A percentile compares a stretch with the other conserved stretches of the same genome.
phyloP scores from a whole-genome alignment of 805 yeast genomes.

The Lachancea mirantina region DNA sequence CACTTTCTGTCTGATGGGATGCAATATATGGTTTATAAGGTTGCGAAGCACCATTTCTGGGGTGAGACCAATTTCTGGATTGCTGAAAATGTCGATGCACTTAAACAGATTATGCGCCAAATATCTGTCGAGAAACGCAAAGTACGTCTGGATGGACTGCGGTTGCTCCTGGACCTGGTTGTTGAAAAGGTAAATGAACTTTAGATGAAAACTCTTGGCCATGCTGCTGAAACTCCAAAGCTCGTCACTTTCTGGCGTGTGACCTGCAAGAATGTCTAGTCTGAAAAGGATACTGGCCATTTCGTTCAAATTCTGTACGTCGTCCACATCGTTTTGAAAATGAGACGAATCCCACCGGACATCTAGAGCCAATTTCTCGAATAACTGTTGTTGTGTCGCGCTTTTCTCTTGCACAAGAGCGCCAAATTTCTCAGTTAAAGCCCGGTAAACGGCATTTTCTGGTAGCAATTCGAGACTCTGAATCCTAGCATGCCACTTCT shows the following conservation, averaged over 20 bases:
- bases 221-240: slow-evolving; percentile 44
- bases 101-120: slow-evolving; percentile 35
- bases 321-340: slow-evolving; percentile 12
- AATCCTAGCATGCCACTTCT: too few species aligned
- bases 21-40: slow-evolving; percentile 31
- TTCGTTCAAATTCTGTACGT: slow-evolving; percentile 13
- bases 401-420: not conserved
- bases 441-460: too few species aligned
- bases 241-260: slow-evolving; percentile 11
- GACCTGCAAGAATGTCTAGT: slow-evolving; percentile 9
- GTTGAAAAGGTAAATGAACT: slow-evolving; percentile 52
- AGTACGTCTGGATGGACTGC: slow-evolving; percentile 46
- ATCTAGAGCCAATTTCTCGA: slow-evolving; percentile 17
- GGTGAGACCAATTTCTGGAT: slow-evolving; percentile 23
- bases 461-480: too few species aligned
- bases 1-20: slow-evolving; percentile 41
- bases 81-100: slow-evolving; percentile 36
- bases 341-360: slow-evolving; percentile 28
- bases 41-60: slow-evolving; percentile 33
- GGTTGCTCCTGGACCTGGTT: slow-evolving; percentile 28
- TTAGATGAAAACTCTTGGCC: slow-evolving; percentile 38
- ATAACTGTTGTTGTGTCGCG: slow-evolving; percentile 5
- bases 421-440: not conserved
- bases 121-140: slow-evolving; percentile 42
- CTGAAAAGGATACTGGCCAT: slow-evolving; percentile 18